These are phyloP conservation scores for Leccinum incarnatum DNA, from an alignment of 768 basidiomycete genomes.

Conservation along the genomic window DNA sequence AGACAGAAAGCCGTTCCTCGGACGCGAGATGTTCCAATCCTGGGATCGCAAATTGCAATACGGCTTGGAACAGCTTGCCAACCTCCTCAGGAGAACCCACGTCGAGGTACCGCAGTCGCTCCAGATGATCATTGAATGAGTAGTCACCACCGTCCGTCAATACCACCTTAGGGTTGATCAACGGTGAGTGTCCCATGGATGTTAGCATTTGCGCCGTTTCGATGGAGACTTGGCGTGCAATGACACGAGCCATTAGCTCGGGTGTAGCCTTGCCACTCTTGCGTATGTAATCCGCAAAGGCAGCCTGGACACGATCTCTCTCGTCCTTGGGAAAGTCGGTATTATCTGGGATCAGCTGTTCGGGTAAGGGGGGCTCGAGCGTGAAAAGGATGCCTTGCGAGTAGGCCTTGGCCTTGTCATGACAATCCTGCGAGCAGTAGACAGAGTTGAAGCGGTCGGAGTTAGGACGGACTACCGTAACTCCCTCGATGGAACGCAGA, in stretches of 20 bases:
- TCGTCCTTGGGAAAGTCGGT: constrained; percentile 36
- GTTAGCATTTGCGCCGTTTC: constrained; percentile 58
- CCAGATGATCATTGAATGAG: constrained; percentile 70
- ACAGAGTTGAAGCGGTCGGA: constrained; percentile 53
- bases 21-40: constrained; percentile 71
- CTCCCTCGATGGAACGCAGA: constrained; percentile 53
- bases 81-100: constrained; percentile 49
- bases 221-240: constrained; percentile 66
- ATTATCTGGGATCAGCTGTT: constrained; percentile 33
- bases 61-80: constrained; percentile 45
- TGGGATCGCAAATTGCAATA: constrained; percentile 61
- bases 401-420: constrained; percentile 50
- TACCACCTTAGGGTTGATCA: constrained; percentile 15
- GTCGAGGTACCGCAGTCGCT: constrained; percentile 68
- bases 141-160: constrained; percentile 52
- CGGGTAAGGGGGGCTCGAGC: constrained; percentile 58
- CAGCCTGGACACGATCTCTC: constrained; percentile 58
- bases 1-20: constrained; percentile 56
- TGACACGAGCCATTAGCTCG: constrained; percentile 65
- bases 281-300: constrained; percentile 55
- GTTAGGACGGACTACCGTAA: constrained; percentile 42
- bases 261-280: constrained; percentile 44
- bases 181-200: constrained; percentile 17
- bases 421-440: constrained; percentile 75
- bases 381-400: constrained; percentile 73